Percentiles rank a stretch among this genome's conserved stretches.
phyloP scores from a whole-genome alignment of 1,284 basidiomycete species.

The Cystobasidium sp. region DNA sequence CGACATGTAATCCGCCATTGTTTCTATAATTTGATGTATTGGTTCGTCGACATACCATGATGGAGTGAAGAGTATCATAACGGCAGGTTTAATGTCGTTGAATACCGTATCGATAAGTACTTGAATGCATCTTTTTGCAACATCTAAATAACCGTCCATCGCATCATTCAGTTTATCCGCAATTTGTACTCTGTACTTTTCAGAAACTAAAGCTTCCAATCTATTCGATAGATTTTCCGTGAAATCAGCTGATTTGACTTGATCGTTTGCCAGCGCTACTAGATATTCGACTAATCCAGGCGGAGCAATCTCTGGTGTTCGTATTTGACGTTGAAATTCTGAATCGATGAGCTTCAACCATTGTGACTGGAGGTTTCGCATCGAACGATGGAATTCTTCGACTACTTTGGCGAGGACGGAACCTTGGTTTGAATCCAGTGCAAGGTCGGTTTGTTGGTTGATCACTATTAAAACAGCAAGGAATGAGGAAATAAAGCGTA shows the following conservation, averaged over 20 bases:
- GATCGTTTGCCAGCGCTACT: conserved; percentile 98
- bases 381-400: conserved; percentile 83
- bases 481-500: background rate
- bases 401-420: conserved; percentile 89
- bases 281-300: conserved; percentile 93
- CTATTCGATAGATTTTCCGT: conserved; percentile 82
- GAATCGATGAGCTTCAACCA: conserved; percentile 83
- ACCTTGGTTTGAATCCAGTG: conserved; percentile 93
- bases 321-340: conserved; percentile 81
- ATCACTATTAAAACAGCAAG: conserved; percentile 65
- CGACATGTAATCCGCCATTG: conserved; percentile 89
- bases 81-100: conserved; percentile 88
- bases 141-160: conserved; percentile 97
- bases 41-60: conserved; percentile 80
- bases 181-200: conserved; percentile 85
- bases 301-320: conserved; percentile 73
- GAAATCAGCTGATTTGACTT: conserved; percentile 94
- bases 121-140: conserved; percentile 95
- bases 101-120: conserved; percentile 93
- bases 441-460: conserved; percentile 94
- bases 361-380: conserved; percentile 84
- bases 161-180: conserved; percentile 88
- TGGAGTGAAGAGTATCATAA: conserved; percentile 79
- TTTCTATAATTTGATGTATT: conserved; percentile 85
- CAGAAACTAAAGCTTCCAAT: conserved; percentile 86